phyloP scores from a whole-genome alignment of 345 rosid species.

The Anastatica hierochuntica region DNA sequence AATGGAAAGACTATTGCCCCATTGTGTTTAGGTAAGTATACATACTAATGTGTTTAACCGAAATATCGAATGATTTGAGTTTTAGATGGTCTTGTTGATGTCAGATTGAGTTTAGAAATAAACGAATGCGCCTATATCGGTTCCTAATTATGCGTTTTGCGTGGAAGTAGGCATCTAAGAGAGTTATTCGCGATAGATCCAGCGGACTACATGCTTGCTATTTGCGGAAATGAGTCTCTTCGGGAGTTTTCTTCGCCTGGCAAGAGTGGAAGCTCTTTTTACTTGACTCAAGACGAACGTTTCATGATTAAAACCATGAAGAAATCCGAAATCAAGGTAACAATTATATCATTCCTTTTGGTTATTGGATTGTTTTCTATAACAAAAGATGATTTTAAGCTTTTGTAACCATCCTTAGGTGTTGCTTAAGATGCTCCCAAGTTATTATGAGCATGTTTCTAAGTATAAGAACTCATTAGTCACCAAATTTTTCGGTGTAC shows the following conservation, averaged over 20 bases:
- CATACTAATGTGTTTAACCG: neutral
- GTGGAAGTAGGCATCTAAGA: constrained; percentile 45
- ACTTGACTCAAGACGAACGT: constrained; percentile 59
- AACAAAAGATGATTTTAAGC: neutral
- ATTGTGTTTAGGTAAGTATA: constrained; percentile 51
- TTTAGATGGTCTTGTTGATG: no score
- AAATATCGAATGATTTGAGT: no score
- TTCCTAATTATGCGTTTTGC: neutral
- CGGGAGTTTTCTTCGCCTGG: constrained; percentile 70
- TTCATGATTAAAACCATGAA: constrained; percentile 72
- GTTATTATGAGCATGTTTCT: constrained; percentile 54
- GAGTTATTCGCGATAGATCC: constrained; percentile 54
- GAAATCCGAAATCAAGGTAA: constrained; percentile 65
- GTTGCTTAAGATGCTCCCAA: constrained; percentile 52
- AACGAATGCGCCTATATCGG: neutral
- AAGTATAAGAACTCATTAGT: constrained; percentile 54
- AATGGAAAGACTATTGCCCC: constrained; percentile 82
- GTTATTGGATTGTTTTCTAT: neutral
- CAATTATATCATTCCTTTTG: neutral
- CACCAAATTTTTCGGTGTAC: constrained; percentile 66
- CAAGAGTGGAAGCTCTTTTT: constrained; percentile 66
- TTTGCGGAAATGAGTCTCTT: constrained; percentile 63
- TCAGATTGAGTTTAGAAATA: no score
- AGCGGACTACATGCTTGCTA: constrained; percentile 61
- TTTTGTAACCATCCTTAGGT: constrained; percentile 34